Conservation (phyloP, 176 grass and related monocot species). For the Oryza punctata region DNA sequence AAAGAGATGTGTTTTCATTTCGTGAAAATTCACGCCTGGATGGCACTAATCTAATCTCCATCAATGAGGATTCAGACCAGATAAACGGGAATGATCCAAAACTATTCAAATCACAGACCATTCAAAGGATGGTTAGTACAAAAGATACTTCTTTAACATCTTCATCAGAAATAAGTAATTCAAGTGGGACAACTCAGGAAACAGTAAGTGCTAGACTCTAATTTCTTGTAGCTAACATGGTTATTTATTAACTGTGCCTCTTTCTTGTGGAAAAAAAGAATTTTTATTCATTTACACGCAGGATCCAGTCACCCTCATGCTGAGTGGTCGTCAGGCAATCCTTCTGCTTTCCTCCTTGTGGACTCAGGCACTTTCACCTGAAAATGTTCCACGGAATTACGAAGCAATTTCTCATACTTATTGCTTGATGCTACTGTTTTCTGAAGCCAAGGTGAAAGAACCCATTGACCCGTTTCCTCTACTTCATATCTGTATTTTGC, state of each 20-base stretch:
- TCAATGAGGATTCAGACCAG: conserved; percentile 52
- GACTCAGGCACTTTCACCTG: conserved; percentile 73
- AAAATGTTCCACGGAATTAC: conserved; percentile 80
- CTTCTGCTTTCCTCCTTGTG: conserved; percentile 93
- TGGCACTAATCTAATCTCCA: conserved; percentile 47
- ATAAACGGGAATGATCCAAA: conserved; percentile 49
- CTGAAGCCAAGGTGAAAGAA: conserved; percentile 67
- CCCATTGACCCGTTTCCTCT: neutral
- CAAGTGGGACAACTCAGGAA: conserved; percentile 42
- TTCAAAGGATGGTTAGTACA: conserved; percentile 56
- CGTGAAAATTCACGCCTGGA: conserved; percentile 48
- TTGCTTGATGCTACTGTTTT: conserved; percentile 92
- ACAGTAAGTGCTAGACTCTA: conserved; percentile 40
- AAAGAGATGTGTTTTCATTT: conserved; percentile 74
- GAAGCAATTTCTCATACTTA: conserved; percentile 95
- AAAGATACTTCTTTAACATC: conserved; percentile 38
- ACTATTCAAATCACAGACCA: conserved; percentile 59
- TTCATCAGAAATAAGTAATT: conserved; percentile 45
- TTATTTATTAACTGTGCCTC: conserved; percentile 20
- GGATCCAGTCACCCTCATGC: conserved; percentile 69
- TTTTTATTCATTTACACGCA: conserved; percentile 43
- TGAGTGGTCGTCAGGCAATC: conserved; percentile 72
- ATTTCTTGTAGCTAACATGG: conserved; percentile 15
- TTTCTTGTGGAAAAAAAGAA: conserved; percentile 25
- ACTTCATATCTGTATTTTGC: neutral